Evolutionary conservation across 495 filamentous ascomycete genomes (phyloP).

Genomic region (Penicillium coffeae): DNA sequence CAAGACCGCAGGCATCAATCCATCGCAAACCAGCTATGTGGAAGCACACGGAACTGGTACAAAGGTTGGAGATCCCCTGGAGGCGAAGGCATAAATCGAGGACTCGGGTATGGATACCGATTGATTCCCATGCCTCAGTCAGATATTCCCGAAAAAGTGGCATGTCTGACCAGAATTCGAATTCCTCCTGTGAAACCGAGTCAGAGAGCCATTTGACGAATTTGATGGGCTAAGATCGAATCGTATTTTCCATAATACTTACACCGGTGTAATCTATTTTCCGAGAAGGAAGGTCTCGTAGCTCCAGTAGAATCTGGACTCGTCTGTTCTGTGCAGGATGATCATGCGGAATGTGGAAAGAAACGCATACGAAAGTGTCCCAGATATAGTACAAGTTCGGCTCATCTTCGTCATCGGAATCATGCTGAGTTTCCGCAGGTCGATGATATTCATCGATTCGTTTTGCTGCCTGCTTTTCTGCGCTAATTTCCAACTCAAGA

Average conservation of each 20-base stretch:
- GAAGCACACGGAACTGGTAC: constrained; percentile 48
- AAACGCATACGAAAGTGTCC: not conserved
- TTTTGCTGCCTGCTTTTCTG: not conserved
- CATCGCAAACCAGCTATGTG: constrained; percentile 3
- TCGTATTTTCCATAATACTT: not conserved
- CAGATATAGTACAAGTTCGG: not conserved
- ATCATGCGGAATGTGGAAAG: not conserved
- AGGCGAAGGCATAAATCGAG: constrained; percentile 54
- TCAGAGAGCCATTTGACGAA: not conserved
- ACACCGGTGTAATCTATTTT: not conserved
- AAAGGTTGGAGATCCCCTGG: constrained; percentile 60
- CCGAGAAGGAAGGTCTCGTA: not conserved
- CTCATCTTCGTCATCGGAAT: not conserved
- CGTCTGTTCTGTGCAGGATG: not conserved
- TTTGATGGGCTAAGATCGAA: not conserved
- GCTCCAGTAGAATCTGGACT: not conserved
- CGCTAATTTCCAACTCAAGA: not conserved
- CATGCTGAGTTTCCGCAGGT: not conserved
- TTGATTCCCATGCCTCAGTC: not conserved
- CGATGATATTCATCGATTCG: not conserved
- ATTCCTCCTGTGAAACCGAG: not conserved
- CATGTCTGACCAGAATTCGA: not conserved
- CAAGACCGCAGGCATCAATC: not conserved
- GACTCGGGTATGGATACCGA: too few relatives aligned
- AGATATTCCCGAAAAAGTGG: not conserved